Conservation (phyloP, 208 protist genomes). For the Porcisia deanei region DNA sequence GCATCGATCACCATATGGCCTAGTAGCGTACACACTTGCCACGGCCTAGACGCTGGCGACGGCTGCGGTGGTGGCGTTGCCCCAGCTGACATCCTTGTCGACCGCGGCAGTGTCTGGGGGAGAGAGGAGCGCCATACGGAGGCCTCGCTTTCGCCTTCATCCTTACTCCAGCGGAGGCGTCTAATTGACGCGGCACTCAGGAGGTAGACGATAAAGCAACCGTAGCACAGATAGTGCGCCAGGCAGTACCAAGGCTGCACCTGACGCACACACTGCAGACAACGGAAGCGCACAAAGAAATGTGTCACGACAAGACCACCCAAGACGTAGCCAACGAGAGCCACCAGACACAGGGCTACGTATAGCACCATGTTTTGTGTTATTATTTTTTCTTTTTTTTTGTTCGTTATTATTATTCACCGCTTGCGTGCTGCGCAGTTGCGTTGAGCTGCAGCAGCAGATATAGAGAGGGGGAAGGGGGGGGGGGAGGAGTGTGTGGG, state of each 20-base stretch:
- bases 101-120: background rate
- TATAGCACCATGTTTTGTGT: background rate
- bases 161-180: background rate
- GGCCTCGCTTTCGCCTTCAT: background rate
- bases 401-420: too few relatives aligned
- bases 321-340: slow-evolving; percentile 7
- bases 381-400: background rate
- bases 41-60: background rate
- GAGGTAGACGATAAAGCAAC: slow-evolving; percentile 25
- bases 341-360: background rate
- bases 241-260: slow-evolving; percentile 26
- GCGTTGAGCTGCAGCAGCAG: background rate
- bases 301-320: slow-evolving; percentile 1
- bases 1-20: background rate
- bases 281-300: slow-evolving; percentile 21
- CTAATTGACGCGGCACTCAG: background rate
- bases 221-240: slow-evolving; percentile 19
- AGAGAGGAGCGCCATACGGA: background rate
- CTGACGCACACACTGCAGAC: slow-evolving; percentile 23
- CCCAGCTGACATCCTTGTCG: background rate
- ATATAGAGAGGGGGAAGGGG: background rate
- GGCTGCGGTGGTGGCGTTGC: background rate
- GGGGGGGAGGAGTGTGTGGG: background rate
- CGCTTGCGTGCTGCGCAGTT: background rate
- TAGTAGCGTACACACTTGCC: background rate